Conservation (phyloP, 805 yeast species). For the Pichia ethanolica region DNA sequence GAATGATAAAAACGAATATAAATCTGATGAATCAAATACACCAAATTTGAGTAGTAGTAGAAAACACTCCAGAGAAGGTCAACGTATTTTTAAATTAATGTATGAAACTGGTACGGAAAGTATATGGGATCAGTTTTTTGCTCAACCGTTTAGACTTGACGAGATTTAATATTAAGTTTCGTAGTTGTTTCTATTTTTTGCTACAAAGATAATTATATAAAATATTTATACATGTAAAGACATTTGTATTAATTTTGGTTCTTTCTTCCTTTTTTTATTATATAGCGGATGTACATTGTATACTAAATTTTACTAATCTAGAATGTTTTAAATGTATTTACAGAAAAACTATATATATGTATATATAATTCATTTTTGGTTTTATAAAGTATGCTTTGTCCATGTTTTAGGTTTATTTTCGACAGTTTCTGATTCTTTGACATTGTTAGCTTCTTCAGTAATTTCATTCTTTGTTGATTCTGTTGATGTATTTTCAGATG, state of each 20-base stretch:
- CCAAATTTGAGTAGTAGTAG: neutral
- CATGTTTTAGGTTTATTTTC: constrained; percentile 5
- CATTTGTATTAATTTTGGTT: neutral
- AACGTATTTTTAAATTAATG: constrained; percentile 50
- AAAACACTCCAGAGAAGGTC: constrained; percentile 37
- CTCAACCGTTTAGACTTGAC: constrained; percentile 18
- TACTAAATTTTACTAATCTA: no score
- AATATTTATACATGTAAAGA: no score
- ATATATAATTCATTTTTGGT: neutral
- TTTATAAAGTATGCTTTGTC: constrained; percentile 6
- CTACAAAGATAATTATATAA: no score
- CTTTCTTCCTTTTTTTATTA: neutral
- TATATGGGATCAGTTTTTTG: constrained; percentile 62
- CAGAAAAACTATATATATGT: no score
- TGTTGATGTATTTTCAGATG: neutral
- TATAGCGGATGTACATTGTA: no score
- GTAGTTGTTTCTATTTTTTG: no score
- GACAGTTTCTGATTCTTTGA: neutral
- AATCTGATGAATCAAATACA: neutral
- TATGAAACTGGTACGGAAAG: constrained; percentile 57
- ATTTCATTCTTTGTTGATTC: neutral
- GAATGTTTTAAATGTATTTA: no score
- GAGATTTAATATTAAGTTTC: constrained; percentile 8
- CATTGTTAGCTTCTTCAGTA: neutral
- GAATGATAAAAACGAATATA: neutral